phyloP scores from a whole-genome alignment of 345 rosid species.

The Heritiera littoralis region DNA sequence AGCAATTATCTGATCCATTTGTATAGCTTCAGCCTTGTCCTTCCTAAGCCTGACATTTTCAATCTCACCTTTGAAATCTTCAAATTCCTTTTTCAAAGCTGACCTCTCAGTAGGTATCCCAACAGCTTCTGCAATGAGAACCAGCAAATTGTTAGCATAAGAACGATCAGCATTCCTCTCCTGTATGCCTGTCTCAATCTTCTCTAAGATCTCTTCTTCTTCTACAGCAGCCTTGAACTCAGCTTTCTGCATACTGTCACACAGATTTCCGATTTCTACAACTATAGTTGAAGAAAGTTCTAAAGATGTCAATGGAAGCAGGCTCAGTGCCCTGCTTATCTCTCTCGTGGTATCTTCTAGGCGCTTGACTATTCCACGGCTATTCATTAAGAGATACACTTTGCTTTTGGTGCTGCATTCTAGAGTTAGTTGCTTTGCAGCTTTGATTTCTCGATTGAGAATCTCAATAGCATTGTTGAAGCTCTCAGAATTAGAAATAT shows the following conservation, averaged over 20 bases:
- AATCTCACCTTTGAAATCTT: constrained; percentile 65
- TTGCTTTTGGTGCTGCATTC: constrained; percentile 59
- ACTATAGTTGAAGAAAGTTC: constrained; percentile 48
- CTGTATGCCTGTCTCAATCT: constrained; percentile 67
- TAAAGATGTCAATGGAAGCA: constrained; percentile 59
- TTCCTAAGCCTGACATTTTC: constrained; percentile 59
- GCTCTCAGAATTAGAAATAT: constrained; percentile 38
- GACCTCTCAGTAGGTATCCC: constrained; percentile 57
- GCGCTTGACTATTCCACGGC: constrained; percentile 46
- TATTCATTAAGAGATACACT: constrained; percentile 62
- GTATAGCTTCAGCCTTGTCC: constrained; percentile 70
- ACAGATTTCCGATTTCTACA: constrained; percentile 43
- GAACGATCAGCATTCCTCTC: constrained; percentile 61
- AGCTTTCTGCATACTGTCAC: constrained; percentile 50
- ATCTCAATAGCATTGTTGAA: constrained; percentile 49
- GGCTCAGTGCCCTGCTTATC: constrained; percentile 53
- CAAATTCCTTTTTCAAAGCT: constrained; percentile 50
- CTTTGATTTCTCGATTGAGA: constrained; percentile 52
- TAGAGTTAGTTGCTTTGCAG: constrained; percentile 44
- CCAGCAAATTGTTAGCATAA: constrained; percentile 58
- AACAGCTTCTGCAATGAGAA: constrained; percentile 59
- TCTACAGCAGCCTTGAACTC: constrained; percentile 59
- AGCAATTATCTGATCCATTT: constrained; percentile 76
- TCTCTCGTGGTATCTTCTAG: constrained; percentile 44
- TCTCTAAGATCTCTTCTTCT: constrained; percentile 65